Percentiles rank a stretch among this genome's conserved stretches.
Evolutionary conservation across 1,139 yeast genomes (phyloP).

Genomic region (Diutina sp.): DNA sequence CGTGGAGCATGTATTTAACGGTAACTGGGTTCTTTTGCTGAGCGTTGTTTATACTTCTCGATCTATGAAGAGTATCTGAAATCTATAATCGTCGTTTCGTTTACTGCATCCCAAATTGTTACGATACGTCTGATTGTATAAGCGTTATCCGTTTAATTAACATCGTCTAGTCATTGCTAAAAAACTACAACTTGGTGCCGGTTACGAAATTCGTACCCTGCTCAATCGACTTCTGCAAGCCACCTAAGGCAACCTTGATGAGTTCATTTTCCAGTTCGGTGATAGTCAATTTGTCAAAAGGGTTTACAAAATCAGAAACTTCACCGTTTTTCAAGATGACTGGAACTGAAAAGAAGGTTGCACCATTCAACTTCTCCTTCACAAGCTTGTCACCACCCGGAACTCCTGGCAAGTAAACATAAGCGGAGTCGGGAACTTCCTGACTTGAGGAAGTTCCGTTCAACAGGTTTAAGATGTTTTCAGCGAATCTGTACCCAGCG

Average conservation of each 20-base stretch:
- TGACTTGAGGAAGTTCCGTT: conserved; percentile 15
- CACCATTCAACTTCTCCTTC: conserved; percentile 19
- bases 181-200: conserved; percentile 26
- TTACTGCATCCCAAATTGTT: neutral
- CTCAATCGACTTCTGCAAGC: conserved; percentile 40
- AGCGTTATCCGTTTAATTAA: neutral
- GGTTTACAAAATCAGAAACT: conserved; percentile 28
- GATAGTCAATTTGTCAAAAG: conserved; percentile 22
- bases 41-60: no score
- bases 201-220: conserved; percentile 51
- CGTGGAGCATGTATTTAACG: no score
- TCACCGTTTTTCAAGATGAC: conserved; percentile 40
- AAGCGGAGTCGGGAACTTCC: conserved; percentile 41
- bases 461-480: conserved; percentile 31
- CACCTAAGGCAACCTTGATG: conserved; percentile 38
- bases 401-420: conserved; percentile 45
- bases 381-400: conserved; percentile 36
- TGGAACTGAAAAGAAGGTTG: conserved; percentile 54
- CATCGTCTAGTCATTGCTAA: neutral
- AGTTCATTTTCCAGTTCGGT: conserved; percentile 32
- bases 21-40: no score
- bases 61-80: neutral
- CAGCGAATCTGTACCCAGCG: conserved; percentile 61
- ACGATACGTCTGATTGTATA: neutral
- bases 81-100: neutral